Evolutionary conservation across 805 yeast genomes (phyloP), one percentile per base, ranked within the genome.

Genomic region (Zygoascus flipseniorum): DNA sequence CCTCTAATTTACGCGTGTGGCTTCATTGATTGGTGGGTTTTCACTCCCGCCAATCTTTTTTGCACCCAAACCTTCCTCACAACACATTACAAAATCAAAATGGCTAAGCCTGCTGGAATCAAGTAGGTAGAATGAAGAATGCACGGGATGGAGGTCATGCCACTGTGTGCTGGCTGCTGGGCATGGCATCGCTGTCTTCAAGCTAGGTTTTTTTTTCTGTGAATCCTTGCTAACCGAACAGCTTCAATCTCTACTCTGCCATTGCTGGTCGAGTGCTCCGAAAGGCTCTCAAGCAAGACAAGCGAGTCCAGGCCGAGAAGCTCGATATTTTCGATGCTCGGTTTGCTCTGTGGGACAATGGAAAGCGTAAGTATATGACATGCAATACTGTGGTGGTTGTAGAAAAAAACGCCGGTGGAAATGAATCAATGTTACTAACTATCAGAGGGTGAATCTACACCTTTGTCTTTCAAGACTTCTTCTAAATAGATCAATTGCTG

Each of bases 241-340:
- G 85, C 61, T 82, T 85, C 77, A 88, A 87, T 85, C 86, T 84
- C 72, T 92, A 92, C 74, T 78, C 90, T 72, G 81, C 96, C 62
- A 79, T 92, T 68, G 87, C 97, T 67, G 96, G 97, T 67, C 82
- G 82, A 70, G 80, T 95, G 58, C 81, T 89, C 63, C 89, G 97
- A 77, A 76, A 78, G 65, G 84, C 97, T 51, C 81, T 92, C 70
- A 92, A 92, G 78, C 82, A 89, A 60, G 96, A 90, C 66, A 71
- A 81, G 68, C 86, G 85, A 71, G 85, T 80, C 59, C 79, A 76
- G 57, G 85, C 85, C 61, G 75, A 73, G 47, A 80, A 77, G 70
- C 86, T 95, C 77, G 83, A 83, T 62, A 60, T 72, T 65, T 72
- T 86, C 59, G 98, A 92, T 67, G 86, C 82, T 63, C 81, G 80